These are phyloP conservation scores for Aspergillus leporis DNA, from an alignment of 495 filamentous ascomycete species.

Conservation along the genomic window DNA sequence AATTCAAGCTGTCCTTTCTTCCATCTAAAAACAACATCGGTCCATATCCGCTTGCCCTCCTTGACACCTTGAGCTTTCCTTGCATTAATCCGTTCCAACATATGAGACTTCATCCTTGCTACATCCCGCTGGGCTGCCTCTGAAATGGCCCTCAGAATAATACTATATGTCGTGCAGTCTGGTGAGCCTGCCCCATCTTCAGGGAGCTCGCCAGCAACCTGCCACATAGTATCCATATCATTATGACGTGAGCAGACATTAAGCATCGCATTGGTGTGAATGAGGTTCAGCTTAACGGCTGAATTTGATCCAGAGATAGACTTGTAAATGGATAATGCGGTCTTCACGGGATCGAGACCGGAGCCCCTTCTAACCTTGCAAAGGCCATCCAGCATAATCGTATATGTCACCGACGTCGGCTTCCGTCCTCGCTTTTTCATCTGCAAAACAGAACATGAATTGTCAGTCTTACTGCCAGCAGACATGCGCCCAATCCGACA, in stretches of 20 bases:
- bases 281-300: slow-evolving; percentile 62
- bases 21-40: slow-evolving; percentile 76
- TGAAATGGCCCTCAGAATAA: slow-evolving; percentile 71
- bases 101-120: slow-evolving; percentile 22
- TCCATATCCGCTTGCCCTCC: slow-evolving; percentile 73
- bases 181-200: slow-evolving; percentile 60
- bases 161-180: slow-evolving; percentile 72
- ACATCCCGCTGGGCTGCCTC: slow-evolving; percentile 32
- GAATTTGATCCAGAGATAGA: slow-evolving; percentile 62
- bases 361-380: slow-evolving; percentile 48
- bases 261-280: slow-evolving; percentile 84
- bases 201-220: slow-evolving; percentile 64
- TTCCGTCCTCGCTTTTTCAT: slow-evolving; percentile 89
- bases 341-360: slow-evolving; percentile 47
- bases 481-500: slow-evolving; percentile 2
- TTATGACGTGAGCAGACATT: slow-evolving; percentile 69
- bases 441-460: slow-evolving; percentile 38
- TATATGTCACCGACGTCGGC: slow-evolving; percentile 78
- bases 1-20: slow-evolving; percentile 62
- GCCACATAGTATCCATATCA: slow-evolving; percentile 76
- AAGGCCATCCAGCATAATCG: slow-evolving; percentile 77
- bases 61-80: slow-evolving; percentile 40
- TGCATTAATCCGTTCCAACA: slow-evolving; percentile 38
- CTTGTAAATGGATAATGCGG: slow-evolving; percentile 69
- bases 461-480: slow-evolving; percentile 12